Evolutionary conservation across 768 basidiomycete genomes (phyloP), one percentile per base, ranked within the genome.

Genomic region (Gloeostereum incarnatum): DNA sequence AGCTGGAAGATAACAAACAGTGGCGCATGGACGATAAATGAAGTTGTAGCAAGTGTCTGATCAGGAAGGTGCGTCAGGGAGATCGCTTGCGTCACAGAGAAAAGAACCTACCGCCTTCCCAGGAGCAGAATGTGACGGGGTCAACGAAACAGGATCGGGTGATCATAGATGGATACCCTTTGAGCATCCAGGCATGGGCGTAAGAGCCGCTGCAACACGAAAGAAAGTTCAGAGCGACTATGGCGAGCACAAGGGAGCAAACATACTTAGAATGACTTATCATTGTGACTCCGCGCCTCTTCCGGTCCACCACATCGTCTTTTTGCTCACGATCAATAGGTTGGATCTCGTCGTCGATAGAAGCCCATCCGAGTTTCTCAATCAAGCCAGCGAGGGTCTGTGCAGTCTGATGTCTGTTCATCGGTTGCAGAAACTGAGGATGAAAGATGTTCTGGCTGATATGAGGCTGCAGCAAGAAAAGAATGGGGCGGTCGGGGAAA

Each of bases 21-120:
- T 81, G 33, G 58, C 65, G 35, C 81, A 79, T 20, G 64, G 67
- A 5, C 75, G 68, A 55, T 93, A 94, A 37, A 92, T 64, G 59
- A 94, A 94, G 53, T 90, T 91, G 61, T 84, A 86, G 55, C 91
- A 93, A 19, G 93, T n/a, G n/a, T n/a, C n/a, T n/a, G n/a, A n/a
- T n/a, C n/a, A n/a, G n/a, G n/a, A n/a, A n/a, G n/a, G n/a, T n/a
- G n/a, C n/a, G n/a, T n/a, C n/a, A n/a, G n/a, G n/a, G n/a, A n/a
- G n/a, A n/a, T n/a, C n/a, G n/a, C n/a, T n/a, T n/a, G n/a, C n/a
- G n/a, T n/a, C 41, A n/a, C 9, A 22, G 7, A 24, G 29, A 16
- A 35, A 7, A 41, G 26, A 6, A 66, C 73, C 42, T 49, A 83
- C 85, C 83, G 43, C 90, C 91, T 71, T 96, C 92, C 91, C 91